Conservation (phyloP, 2,329 filamentous ascomycete species). For the Fusarium agapanthi region DNA sequence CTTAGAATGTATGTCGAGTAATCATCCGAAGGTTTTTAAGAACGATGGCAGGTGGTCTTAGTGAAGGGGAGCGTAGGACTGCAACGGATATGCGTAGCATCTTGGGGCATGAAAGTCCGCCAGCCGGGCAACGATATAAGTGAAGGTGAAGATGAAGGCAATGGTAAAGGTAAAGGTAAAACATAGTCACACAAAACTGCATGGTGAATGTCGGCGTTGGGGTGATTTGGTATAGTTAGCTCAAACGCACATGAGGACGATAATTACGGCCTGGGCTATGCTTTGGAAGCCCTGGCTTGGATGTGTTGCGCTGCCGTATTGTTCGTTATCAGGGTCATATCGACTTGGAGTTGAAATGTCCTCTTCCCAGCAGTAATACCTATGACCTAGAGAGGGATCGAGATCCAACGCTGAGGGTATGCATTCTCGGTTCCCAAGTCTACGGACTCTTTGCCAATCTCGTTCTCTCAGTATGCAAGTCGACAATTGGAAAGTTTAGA, state of each 20-base stretch:
- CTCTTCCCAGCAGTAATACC: background rate
- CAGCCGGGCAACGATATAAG: slow-evolving; percentile 15
- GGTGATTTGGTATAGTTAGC: slow-evolving; percentile 7
- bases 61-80: slow-evolving; percentile 39
- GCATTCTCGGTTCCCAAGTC: background rate
- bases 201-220: slow-evolving; percentile 25
- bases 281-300: background rate
- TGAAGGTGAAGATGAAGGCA: slow-evolving; percentile 10
- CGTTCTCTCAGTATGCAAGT: background rate
- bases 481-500: background rate
- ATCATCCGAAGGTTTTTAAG: slow-evolving; percentile 42
- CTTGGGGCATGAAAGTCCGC: slow-evolving; percentile 17
- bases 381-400: background rate
- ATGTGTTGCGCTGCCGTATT: background rate
- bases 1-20: slow-evolving; percentile 46
- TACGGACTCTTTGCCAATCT: background rate
- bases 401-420: background rate
- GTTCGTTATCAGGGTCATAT: background rate
- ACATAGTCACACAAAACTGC: slow-evolving; percentile 5
- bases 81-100: slow-evolving; percentile 35
- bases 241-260: background rate
- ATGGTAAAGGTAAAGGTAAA: slow-evolving; percentile 9
- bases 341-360: background rate
- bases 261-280: background rate
- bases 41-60: slow-evolving; percentile 39